Evolutionary conservation across 2,329 filamentous ascomycete species (phyloP).

Genomic region (Periconia sp.): DNA sequence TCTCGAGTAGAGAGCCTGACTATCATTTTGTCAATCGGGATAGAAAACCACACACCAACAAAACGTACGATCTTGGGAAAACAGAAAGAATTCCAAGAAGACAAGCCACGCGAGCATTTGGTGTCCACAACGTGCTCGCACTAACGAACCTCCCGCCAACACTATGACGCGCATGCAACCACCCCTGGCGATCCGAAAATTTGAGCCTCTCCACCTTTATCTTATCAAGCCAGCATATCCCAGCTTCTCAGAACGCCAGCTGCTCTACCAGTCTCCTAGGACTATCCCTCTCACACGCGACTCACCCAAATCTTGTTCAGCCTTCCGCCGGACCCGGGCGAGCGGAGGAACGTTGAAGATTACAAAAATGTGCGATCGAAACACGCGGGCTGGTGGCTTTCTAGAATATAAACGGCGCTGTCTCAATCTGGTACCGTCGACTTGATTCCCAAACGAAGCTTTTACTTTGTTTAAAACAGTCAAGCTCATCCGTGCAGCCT

Average conservation of each 20-base stretch:
- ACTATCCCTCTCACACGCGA: not conserved
- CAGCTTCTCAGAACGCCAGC: not conserved
- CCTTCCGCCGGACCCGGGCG: too few relatives aligned
- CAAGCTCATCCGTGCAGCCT: too few relatives aligned
- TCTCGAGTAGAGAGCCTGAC: too few relatives aligned
- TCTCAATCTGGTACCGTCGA: too few relatives aligned
- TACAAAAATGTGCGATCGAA: not conserved
- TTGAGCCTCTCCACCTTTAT: not conserved
- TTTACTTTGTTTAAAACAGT: too few relatives aligned
- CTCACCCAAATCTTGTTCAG: too few relatives aligned
- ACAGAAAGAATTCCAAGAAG: too few relatives aligned
- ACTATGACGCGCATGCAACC: not conserved
- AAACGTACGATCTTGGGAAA: too few relatives aligned
- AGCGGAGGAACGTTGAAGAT: not conserved
- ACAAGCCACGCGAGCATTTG: not conserved
- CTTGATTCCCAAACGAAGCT: too few relatives aligned
- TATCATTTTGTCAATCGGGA: too few relatives aligned
- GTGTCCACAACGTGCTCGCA: not conserved
- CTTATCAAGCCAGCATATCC: not conserved
- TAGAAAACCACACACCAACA: too few relatives aligned
- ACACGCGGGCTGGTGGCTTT: not conserved
- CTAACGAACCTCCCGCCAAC: not conserved
- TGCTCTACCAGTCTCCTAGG: not conserved
- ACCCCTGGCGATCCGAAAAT: not conserved
- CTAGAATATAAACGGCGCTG: not conserved